Base-by-base conservation (phyloP, 2,329 filamentous ascomycete genomes). In the Metarhizium humberi region DNA sequence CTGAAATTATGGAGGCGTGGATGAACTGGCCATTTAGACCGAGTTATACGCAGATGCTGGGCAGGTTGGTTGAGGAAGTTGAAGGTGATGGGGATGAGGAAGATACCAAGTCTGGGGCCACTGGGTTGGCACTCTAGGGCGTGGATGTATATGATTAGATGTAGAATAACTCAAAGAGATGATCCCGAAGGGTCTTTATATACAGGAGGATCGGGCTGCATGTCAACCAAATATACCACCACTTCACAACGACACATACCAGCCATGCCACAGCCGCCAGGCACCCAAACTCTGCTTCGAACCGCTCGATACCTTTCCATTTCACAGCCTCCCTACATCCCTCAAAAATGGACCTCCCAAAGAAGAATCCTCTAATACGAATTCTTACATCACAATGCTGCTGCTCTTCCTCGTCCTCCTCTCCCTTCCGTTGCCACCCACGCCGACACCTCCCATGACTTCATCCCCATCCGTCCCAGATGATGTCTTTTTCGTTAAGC, bases 11-110 rank as follows among this genome's bases (percentile, higher is more conserved):
- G 4, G 73, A 79, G 59, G 77, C 78, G 0, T 89, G 82, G 76
- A 74, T 81, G 67, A 71, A 77, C 52, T 90, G 86, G 86, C 85
- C 85, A 0, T 88, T 87, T 60, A 68, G 70, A 3, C 83, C 82
- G 1, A 60, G 64, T 2, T 79, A 78, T 58, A 48, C 66, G 6
- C 71, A 80, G 56, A 67, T 83, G 53, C 67, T 82, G n/a, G 69
- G 69, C 5, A 70, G 77, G 30, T 59, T 69, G 56, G 56, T 64
- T n/a, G 69, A 72, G 7, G 69, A 69, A 5, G 36, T 34, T 3
- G 61, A 63, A 1, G 40, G 3, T 6, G 60, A 64, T 2, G 60
- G 42, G 0, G 65, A 63, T 0, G 63, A 66, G 0, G 69, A 70
- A 2, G 66, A 67, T 3, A 30, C 20, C 10, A 65, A 61, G 52